phyloP scores from a whole-genome alignment of 495 filamentous ascomycete genomes.

The Podospora pseudocomata region DNA sequence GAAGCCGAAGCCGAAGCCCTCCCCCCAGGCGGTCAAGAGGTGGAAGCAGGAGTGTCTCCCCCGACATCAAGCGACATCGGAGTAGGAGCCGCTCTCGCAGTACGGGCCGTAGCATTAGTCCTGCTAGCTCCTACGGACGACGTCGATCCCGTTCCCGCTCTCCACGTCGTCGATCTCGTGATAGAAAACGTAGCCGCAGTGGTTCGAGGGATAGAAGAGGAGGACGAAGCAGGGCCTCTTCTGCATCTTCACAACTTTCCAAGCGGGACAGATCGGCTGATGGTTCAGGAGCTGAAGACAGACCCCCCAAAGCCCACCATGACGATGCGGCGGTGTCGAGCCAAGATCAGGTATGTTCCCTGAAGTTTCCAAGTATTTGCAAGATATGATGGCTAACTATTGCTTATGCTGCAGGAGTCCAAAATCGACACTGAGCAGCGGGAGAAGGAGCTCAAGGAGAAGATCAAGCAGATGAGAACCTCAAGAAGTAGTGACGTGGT shows the following conservation, averaged over 20 bases:
- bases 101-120: slow-evolving; percentile 30
- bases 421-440: slow-evolving; percentile 54
- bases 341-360: slow-evolving; percentile 41
- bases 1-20: slow-evolving; percentile 42
- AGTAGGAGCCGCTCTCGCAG: slow-evolving; percentile 31
- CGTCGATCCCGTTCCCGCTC: slow-evolving; percentile 53
- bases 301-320: slow-evolving; percentile 35
- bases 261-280: slow-evolving; percentile 56
- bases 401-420: slow-evolving; percentile 13
- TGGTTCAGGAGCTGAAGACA: slow-evolving; percentile 57
- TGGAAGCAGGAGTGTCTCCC: background rate
- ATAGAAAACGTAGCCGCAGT: slow-evolving; percentile 16
- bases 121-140: slow-evolving; percentile 28
- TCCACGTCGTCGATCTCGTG: slow-evolving; percentile 36
- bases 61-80: slow-evolving; percentile 2
- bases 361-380: background rate
- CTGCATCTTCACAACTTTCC: slow-evolving; percentile 51
- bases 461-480: slow-evolving; percentile 61
- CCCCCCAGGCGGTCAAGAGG: slow-evolving; percentile 7
- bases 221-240: slow-evolving; percentile 30
- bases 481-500: slow-evolving; percentile 43
- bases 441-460: slow-evolving; percentile 64
- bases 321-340: slow-evolving; percentile 28
- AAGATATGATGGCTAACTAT: background rate
- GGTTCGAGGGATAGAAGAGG: slow-evolving; percentile 16